These are phyloP conservation scores for Arthrobotrys entomopaga DNA, from an alignment of 2,329 filamentous ascomycete species.

Conservation along the genomic window DNA sequence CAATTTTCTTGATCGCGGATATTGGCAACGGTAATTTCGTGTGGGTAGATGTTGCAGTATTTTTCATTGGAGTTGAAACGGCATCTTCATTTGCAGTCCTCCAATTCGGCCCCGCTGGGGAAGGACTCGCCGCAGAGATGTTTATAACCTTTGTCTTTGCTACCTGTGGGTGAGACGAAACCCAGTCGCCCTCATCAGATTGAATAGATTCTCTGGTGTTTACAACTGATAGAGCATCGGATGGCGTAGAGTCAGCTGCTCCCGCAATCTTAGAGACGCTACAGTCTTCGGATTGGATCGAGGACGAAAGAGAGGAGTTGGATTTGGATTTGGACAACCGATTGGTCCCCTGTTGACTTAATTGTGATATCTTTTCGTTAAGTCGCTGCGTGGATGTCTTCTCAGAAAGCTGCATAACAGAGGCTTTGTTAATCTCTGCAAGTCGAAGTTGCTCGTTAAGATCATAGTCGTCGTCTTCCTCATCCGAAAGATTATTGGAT, in stretches of 20 bases:
- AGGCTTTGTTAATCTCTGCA: slow-evolving; percentile 66
- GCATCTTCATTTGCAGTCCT: no score
- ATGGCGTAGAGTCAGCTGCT: background rate
- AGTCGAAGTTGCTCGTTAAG: slow-evolving; percentile 51
- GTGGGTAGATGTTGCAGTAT: background rate
- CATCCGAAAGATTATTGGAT: slow-evolving; percentile 60
- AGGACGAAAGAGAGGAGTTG: slow-evolving; percentile 19
- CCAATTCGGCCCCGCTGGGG: background rate
- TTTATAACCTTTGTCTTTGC: background rate
- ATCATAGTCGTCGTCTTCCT: slow-evolving; percentile 61
- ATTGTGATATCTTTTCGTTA: slow-evolving; percentile 88
- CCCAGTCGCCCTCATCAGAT: slow-evolving; percentile 53
- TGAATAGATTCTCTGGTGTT: slow-evolving; percentile 25
- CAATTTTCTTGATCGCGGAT: slow-evolving; percentile 4
- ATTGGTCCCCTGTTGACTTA: slow-evolving; percentile 68
- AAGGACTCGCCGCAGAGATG: no score
- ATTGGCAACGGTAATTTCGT: slow-evolving; percentile 32
- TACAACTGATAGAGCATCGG: background rate
- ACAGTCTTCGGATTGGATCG: slow-evolving; percentile 52
- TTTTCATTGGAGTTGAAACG: slow-evolving; percentile 9
- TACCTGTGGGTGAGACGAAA: slow-evolving; percentile 27
- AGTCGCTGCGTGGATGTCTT: slow-evolving; percentile 94
- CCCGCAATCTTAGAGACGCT: background rate
- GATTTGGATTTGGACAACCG: slow-evolving; percentile 58
- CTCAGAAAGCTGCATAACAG: slow-evolving; percentile 68